Conservation (phyloP, 768 basidiomycete species). For the Phanerodontia chrysosporium region DNA sequence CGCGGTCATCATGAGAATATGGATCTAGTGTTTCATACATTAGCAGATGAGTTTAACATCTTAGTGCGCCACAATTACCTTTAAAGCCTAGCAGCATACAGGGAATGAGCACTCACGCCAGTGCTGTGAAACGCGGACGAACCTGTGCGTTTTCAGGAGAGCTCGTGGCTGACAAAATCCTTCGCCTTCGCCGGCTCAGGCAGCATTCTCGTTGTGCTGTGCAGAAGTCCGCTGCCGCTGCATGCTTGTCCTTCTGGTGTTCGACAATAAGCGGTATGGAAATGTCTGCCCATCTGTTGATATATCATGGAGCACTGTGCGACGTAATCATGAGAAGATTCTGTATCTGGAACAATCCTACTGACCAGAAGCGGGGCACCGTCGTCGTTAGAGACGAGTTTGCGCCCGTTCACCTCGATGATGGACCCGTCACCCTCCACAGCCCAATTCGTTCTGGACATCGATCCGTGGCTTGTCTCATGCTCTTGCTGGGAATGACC, state of each 20-base stretch:
- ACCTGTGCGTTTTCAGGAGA: slow-evolving; percentile 62
- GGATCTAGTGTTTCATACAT: slow-evolving; percentile 37
- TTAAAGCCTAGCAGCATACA: slow-evolving; percentile 42
- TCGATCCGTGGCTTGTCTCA: slow-evolving; percentile 60
- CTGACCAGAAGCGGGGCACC: slow-evolving; percentile 53
- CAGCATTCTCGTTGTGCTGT: slow-evolving; percentile 36
- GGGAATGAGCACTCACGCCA: too few species aligned
- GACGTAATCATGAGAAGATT: not conserved
- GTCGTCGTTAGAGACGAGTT: slow-evolving; percentile 49
- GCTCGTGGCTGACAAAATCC: slow-evolving; percentile 48
- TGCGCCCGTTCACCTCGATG: slow-evolving; percentile 52
- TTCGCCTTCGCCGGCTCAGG: slow-evolving; percentile 47
- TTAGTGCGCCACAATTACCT: slow-evolving; percentile 26
- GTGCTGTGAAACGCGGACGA: slow-evolving; percentile 14
- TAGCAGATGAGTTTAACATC: not conserved
- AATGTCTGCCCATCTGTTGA: slow-evolving; percentile 50
- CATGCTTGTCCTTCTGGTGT: slow-evolving; percentile 35
- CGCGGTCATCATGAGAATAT: slow-evolving; percentile 54
- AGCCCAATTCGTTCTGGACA: slow-evolving; percentile 55
- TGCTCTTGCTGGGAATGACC: slow-evolving; percentile 59
- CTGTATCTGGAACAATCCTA: not conserved
- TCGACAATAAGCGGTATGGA: slow-evolving; percentile 55
- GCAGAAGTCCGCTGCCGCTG: slow-evolving; percentile 40
- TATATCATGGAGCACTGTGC: slow-evolving; percentile 48
- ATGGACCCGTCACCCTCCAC: slow-evolving; percentile 49